Base-by-base conservation (phyloP, 2,329 filamentous ascomycete species). In the Ophiostoma ips region DNA sequence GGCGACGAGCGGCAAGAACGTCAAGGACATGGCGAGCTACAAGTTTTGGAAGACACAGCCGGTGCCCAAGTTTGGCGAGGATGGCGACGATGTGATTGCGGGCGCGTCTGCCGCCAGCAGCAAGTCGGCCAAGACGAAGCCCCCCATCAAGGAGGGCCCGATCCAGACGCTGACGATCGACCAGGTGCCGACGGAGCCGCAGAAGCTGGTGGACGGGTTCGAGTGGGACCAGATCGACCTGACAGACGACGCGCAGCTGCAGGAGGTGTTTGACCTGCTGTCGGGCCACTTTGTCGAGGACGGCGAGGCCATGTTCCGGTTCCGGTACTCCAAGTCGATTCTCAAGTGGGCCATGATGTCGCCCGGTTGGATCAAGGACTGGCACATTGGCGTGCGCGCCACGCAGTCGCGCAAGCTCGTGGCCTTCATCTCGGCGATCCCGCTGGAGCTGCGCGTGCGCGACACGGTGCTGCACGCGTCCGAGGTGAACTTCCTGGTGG, bases 41-140 rank as follows among this genome's bases (percentile, higher is more conserved):
- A 95, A 94, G 68, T 98, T 98, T 71, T 98, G 92, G 92, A 82
- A 87, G 65, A 98, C 92, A 44, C 92, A 98, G 66, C 92, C 92
- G 1, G 92, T 98, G 52, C 85, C 86, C 47, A 83, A 82, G 61
- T 95, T 96, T 61, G 24, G 24, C 24, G 82, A 76, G 59, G n/a
- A n/a, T n/a, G 71, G 81, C 63, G 54, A 48, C 12, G 52, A 56
- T 38, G 21, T 15, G 40, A 37, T 18, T 38, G 16, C 34, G 4
- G 58, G 36, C 16, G 33, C 19, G 38, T 34, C 38, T 31, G 61
- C 13, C 67, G 16, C 24, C 5, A 8, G 24, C 24, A 16, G 71
- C 45, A 69, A 75, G 48, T 67, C 71, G 52, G 69, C 73, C 55
- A 62, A 67, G 35, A n/a, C n/a, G n/a, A 60, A 36, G 43, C 7